Conservation (phyloP, 345 rosid genomes). For the Acer yangbiense region DNA sequence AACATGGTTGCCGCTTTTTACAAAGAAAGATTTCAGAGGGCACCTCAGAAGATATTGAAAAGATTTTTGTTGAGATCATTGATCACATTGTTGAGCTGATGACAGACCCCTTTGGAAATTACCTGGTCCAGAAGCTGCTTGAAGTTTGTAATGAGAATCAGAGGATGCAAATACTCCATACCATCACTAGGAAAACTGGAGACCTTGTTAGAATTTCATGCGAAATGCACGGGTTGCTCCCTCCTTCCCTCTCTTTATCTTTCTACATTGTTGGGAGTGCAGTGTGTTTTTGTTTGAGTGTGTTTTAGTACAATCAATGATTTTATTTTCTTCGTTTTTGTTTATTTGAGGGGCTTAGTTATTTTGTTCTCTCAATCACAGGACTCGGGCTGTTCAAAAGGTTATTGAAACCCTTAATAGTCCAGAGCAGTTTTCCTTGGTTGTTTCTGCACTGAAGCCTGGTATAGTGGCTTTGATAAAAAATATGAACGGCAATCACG, state of each 20-base stretch:
- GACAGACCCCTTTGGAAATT: slow-evolving; percentile 80
- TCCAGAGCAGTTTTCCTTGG: slow-evolving; percentile 56
- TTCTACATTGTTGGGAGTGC: background rate
- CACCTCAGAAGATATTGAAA: slow-evolving; percentile 53
- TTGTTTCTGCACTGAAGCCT: slow-evolving; percentile 64
- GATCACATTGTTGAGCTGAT: slow-evolving; percentile 68
- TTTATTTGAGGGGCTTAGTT: slow-evolving; percentile 1
- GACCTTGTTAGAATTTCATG: slow-evolving; percentile 70
- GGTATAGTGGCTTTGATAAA: slow-evolving; percentile 69
- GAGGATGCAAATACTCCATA: slow-evolving; percentile 54
- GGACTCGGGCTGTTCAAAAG: slow-evolving; percentile 88
- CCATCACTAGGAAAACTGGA: slow-evolving; percentile 57
- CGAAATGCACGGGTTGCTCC: slow-evolving; percentile 74
- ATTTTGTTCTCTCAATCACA: slow-evolving; percentile 25
- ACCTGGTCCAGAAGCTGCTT: slow-evolving; percentile 73
- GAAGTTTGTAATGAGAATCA: slow-evolving; percentile 80
- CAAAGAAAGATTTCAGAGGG: slow-evolving; percentile 71
- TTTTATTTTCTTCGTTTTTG: background rate
- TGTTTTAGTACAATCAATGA: background rate
- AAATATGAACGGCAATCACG: slow-evolving; percentile 79
- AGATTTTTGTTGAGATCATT: slow-evolving; percentile 65
- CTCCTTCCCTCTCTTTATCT: slow-evolving; percentile 22
- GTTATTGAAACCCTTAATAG: slow-evolving; percentile 63
- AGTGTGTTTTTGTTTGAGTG: background rate
- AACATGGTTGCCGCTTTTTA: slow-evolving; percentile 74